Evolutionary conservation across 1,139 yeast species (phyloP), one percentile per base, ranked within the genome.

Genomic region (Saccharomycopsis hybrid): DNA sequence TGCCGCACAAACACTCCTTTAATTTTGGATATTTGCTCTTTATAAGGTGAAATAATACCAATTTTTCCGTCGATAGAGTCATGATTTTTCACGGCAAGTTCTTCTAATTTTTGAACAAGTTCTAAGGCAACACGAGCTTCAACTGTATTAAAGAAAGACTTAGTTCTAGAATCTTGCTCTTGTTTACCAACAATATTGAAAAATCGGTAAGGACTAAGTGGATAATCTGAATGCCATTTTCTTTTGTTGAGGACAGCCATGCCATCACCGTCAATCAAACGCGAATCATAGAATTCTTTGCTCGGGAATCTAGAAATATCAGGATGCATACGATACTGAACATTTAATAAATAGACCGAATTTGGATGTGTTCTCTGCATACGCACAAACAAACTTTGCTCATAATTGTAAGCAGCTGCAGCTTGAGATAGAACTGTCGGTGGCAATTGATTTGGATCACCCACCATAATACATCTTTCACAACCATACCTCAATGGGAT

Each of bases 311-410:
- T 65, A 24, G 97, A 85, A 48, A 94, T 94, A 9, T 75, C 80
- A 0, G 98, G 97, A 65, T 94, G 96, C 98, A 94, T 94, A 70
- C 98, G 92, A 64, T 92, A 94, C 63, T 94, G 99, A n/a, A 88
- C 92, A 64, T 92, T 83, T 60, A 94, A 74, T 58, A 94, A 70
- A 58, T 88, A 80, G 2, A 85, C 83, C 0, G 80, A 79, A 56
- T 69, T 72, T 35, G 77, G 82, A 59, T 75, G 60, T 50, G 76
- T 78, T 54, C 79, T 78, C 59, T 85, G 95, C 95, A 94, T 89
- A 58, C 99, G 77, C 31, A 90, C 97, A 65, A 94, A 94, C 61
- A 94, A 73, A 62, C 96, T 85, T 64, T 90, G 96, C 56, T 92
- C 96, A 62, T 94, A 94, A 43, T 81, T 79, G 55, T 75, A 77